These are phyloP conservation scores for Hypoxylon fragiforme DNA, from an alignment of 495 filamentous ascomycete species.

Conservation along the genomic window DNA sequence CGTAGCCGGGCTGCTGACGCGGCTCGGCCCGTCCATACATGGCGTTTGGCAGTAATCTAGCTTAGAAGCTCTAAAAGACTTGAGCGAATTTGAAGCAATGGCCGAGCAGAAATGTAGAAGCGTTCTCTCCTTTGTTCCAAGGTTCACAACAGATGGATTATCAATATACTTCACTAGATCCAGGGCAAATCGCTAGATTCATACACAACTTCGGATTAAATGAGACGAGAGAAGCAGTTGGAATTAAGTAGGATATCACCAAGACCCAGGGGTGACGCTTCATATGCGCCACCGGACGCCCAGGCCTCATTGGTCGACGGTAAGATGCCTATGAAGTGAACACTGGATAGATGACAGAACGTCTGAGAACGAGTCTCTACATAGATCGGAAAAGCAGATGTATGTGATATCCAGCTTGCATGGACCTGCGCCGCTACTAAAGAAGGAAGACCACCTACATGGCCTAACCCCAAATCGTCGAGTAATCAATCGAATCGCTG, in stretches of 20 bases:
- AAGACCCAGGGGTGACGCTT: not conserved
- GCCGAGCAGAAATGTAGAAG: not conserved
- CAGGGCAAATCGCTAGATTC: too few species aligned
- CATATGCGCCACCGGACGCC: conserved; percentile 17
- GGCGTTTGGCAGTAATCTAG: conserved; percentile 9
- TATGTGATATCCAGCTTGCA: conserved; percentile 13
- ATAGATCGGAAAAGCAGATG: too few species aligned
- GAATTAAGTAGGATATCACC: conserved; percentile 15
- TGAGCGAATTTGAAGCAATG: conserved; percentile 3
- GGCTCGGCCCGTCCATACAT: conserved; percentile 37
- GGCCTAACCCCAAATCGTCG: conserved; percentile 7
- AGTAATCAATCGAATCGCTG: conserved; percentile 4
- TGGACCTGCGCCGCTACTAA: conserved; percentile 7
- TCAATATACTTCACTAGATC: too few species aligned
- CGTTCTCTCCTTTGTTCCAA: too few species aligned
- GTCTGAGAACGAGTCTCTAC: not conserved
- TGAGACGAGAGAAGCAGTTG: conserved; percentile 4
- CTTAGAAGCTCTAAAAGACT: conserved; percentile 3
- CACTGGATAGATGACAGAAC: not conserved
- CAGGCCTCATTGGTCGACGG: not conserved
- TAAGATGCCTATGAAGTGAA: too few species aligned
- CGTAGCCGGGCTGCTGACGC: conserved; percentile 48
- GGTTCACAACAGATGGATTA: too few species aligned
- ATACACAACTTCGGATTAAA: too few species aligned
- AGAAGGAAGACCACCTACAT: conserved; percentile 9